Percentiles rank a stretch among this genome's conserved stretches.
Conservation (phyloP, 768 basidiomycete genomes). For the Xerocomellus dryophilus region DNA sequence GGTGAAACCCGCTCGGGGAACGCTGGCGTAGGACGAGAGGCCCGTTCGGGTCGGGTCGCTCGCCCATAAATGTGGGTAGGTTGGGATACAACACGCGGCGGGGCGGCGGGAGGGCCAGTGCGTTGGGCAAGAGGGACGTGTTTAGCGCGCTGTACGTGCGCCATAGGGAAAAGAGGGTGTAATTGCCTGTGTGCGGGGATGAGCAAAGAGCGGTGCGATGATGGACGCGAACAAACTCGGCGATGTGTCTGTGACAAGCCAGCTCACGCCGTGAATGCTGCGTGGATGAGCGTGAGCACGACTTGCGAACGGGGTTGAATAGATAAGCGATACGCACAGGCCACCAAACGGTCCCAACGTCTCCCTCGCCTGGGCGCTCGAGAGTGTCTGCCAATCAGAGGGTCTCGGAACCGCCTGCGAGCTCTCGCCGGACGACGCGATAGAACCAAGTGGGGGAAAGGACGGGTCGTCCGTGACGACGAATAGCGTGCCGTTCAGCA, state of each 20-base stretch:
- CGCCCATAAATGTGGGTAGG: slow-evolving; percentile 56
- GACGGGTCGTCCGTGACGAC: slow-evolving; percentile 66
- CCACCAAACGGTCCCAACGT: slow-evolving; percentile 53
- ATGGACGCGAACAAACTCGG: slow-evolving; percentile 42
- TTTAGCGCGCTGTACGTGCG: slow-evolving; percentile 69
- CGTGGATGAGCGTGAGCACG: neutral
- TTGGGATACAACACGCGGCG: slow-evolving; percentile 74
- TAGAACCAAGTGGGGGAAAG: slow-evolving; percentile 55
- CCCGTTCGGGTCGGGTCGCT: slow-evolving; percentile 28
- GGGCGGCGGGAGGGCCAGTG: slow-evolving; percentile 58
- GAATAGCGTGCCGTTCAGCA: slow-evolving; percentile 68
- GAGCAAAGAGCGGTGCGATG: neutral
- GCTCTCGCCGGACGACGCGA: slow-evolving; percentile 41
- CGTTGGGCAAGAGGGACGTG: slow-evolving; percentile 41
- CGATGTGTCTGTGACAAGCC: slow-evolving; percentile 54
- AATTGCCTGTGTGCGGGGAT: slow-evolving; percentile 44
- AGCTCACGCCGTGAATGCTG: slow-evolving; percentile 70
- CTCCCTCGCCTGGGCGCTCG: slow-evolving; percentile 45
- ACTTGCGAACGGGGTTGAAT: too few relatives aligned
- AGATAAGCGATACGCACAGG: slow-evolving; percentile 36
- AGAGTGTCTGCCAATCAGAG: slow-evolving; percentile 60
- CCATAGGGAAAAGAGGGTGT: slow-evolving; percentile 75
- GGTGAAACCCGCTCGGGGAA: slow-evolving; percentile 65
- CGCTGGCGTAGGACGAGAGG: slow-evolving; percentile 39
- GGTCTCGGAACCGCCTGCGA: slow-evolving; percentile 40